Evolutionary conservation across 208 protist genomes (phyloP).

Genomic region (Trypanosoma brucei): DNA sequence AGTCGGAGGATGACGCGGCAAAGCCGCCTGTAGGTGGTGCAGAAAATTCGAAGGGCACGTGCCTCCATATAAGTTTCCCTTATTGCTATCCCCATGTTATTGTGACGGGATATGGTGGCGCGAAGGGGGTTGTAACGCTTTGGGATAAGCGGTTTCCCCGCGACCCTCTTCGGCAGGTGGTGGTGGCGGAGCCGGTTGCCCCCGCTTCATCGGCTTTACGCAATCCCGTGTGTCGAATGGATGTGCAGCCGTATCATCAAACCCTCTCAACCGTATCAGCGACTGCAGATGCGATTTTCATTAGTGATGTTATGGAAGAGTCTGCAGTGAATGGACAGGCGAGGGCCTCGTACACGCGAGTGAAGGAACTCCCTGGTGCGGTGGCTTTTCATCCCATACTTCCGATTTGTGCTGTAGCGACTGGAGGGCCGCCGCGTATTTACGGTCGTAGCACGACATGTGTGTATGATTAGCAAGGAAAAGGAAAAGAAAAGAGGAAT

Average conservation of each 20-base stretch:
- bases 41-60: conserved; percentile 12
- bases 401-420: conserved; percentile 20
- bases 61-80: conserved; percentile 42
- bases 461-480: background rate
- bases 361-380: conserved; percentile 18
- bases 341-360: background rate
- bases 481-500: background rate
- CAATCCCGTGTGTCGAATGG: conserved; percentile 29
- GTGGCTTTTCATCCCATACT: conserved; percentile 23
- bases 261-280: conserved; percentile 46
- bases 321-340: background rate
- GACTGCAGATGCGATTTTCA: conserved; percentile 33
- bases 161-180: conserved; percentile 17
- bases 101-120: conserved; percentile 52
- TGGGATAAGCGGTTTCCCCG: conserved; percentile 40
- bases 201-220: conserved; percentile 2
- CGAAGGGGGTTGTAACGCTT: conserved; percentile 35
- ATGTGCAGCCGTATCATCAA: conserved; percentile 43
- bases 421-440: conserved; percentile 11
- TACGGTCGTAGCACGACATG: conserved; percentile 15
- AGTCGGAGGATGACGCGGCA: no score
- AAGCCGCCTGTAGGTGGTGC: background rate
- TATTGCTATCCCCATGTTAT: conserved; percentile 61
- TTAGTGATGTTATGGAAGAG: conserved; percentile 7
- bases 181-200: conserved; percentile 5